These are phyloP conservation scores for Penicillium expansum DNA, from an alignment of 2,329 filamentous ascomycete genomes.

Conservation along the genomic window DNA sequence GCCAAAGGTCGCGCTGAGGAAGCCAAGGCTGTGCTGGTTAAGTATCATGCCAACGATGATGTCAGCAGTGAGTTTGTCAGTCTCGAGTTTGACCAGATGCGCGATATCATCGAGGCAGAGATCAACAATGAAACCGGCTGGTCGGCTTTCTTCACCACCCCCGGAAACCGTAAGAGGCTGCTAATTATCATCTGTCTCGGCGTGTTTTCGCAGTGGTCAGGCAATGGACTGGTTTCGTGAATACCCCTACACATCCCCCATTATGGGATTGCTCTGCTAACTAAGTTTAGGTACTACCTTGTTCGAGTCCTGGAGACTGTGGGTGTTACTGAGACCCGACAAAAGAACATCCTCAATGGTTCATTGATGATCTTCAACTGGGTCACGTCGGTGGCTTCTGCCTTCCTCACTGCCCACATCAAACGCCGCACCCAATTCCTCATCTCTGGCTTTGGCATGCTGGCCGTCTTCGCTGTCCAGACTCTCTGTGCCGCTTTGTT, in stretches of 20 bases:
- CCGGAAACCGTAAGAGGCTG: conserved; percentile 33
- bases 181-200: conserved; percentile 31
- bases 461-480: neutral
- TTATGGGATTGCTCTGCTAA: no score
- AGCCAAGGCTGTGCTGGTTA: conserved; percentile 30
- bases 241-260: no score
- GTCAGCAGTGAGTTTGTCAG: conserved; percentile 52
- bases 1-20: conserved; percentile 27
- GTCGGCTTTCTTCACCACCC: conserved; percentile 28
- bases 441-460: neutral
- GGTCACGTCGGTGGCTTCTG: neutral
- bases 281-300: conserved; percentile 14
- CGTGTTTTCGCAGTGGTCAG: conserved; percentile 44
- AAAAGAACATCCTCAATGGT: neutral
- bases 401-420: neutral
- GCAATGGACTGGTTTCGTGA: conserved; percentile 30
- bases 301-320: neutral
- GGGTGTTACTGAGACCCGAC: neutral
- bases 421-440: neutral
- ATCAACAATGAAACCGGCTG: conserved; percentile 15
- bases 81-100: conserved; percentile 61
- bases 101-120: conserved; percentile 38
- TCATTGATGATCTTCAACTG: neutral
- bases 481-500: neutral
- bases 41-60: conserved; percentile 55